phyloP scores from a whole-genome alignment of 2,329 filamentous ascomycete genomes.

The Fusarium abutilonis region DNA sequence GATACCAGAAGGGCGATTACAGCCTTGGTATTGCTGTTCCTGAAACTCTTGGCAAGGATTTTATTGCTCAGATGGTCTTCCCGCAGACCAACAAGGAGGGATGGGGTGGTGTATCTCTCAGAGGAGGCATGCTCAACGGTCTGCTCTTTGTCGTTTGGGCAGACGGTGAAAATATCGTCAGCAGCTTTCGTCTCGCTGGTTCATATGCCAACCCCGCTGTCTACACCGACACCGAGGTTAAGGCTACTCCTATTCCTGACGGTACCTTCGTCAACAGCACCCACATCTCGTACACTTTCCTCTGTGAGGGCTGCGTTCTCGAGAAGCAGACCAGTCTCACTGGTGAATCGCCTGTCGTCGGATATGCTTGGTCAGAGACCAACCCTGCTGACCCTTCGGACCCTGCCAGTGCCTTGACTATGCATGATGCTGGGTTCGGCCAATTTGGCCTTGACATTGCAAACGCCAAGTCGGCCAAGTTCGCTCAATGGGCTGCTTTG shows the following conservation, averaged over 20 bases:
- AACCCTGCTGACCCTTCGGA: slow-evolving; percentile 48
- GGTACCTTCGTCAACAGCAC: slow-evolving; percentile 64
- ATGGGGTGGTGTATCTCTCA: slow-evolving; percentile 60
- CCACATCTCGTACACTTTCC: slow-evolving; percentile 63
- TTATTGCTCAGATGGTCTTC: slow-evolving; percentile 63
- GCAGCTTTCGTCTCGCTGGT: slow-evolving; percentile 46
- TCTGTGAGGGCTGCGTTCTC: slow-evolving; percentile 58
- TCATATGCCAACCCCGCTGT: slow-evolving; percentile 59
- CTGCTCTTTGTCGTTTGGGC: slow-evolving; percentile 62
- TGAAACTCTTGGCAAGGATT: slow-evolving; percentile 58
- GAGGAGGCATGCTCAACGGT: slow-evolving; percentile 58
- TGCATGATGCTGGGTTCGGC: slow-evolving; percentile 55
- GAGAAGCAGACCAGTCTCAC: slow-evolving; percentile 49
- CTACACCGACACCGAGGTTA: slow-evolving; percentile 55
- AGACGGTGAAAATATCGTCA: slow-evolving; percentile 54
- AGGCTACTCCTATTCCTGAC: slow-evolving; percentile 57
- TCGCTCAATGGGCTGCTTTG: slow-evolving; percentile 42
- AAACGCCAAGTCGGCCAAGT: slow-evolving; percentile 48
- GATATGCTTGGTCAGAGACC: slow-evolving; percentile 53
- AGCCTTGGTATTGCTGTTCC: slow-evolving; percentile 63
- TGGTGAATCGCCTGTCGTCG: slow-evolving; percentile 46
- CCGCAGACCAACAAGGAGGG: slow-evolving; percentile 50
- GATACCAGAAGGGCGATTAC: slow-evolving; percentile 52
- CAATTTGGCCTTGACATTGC: slow-evolving; percentile 49
- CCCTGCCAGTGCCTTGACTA: slow-evolving; percentile 49